Conservation (phyloP, 2,329 filamentous ascomycete species). For the Penicillium italicum region DNA sequence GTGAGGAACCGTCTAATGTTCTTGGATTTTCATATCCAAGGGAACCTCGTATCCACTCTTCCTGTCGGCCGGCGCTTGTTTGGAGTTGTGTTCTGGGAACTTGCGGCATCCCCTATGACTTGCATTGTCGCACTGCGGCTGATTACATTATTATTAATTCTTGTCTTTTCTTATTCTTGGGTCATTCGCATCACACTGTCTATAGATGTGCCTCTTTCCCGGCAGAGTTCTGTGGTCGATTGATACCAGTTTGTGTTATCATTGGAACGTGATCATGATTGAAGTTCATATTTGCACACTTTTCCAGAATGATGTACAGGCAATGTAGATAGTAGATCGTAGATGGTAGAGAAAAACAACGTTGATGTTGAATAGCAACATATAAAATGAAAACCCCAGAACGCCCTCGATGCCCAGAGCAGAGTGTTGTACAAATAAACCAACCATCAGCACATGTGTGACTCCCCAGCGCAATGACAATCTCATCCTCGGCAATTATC, state of each 20-base stretch:
- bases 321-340: conserved; percentile 4
- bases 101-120: conserved; percentile 4
- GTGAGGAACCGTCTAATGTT: not conserved
- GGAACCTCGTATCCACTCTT: conserved; percentile 11
- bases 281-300: conserved; percentile 5
- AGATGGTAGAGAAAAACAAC: conserved; percentile 6
- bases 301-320: conserved; percentile 9
- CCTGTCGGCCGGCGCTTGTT: conserved; percentile 24
- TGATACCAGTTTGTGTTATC: conserved; percentile 9
- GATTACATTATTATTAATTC: conserved; percentile 9
- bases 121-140: conserved; percentile 11
- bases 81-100: conserved; percentile 22
- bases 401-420: conserved; percentile 33
- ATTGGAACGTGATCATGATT: conserved; percentile 9
- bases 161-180: conserved; percentile 1
- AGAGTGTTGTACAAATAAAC: conserved; percentile 32
- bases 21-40: not conserved
- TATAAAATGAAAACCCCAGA: conserved; percentile 14
- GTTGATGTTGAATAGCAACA: not conserved
- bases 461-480: conserved; percentile 9
- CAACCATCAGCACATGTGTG: conserved; percentile 18
- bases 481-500: not conserved
- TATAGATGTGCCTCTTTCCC: not conserved
- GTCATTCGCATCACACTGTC: not conserved
- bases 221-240: conserved; percentile 11